Evolutionary conservation across 495 filamentous ascomycete genomes (phyloP), one percentile per base, ranked within the genome.

Genomic region (Friedmanniomyces simplex): DNA sequence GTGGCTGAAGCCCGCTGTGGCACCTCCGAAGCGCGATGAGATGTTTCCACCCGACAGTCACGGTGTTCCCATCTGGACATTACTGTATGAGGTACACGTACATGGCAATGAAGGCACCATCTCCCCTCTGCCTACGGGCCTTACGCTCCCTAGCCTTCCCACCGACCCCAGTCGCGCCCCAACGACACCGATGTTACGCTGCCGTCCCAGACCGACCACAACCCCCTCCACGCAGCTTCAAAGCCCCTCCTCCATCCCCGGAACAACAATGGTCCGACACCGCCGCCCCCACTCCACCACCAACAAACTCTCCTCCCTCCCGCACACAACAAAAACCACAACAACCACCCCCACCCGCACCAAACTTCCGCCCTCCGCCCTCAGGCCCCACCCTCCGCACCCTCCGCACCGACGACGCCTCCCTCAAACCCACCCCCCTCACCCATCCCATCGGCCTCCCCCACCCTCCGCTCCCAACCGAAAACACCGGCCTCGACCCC

Each of bases 381-480:
- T 46, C 61, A 20, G 61, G 57, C 45, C 55, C 56, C 20, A 16
- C 2, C 43, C 45, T 49, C 48, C 61, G 52, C 46, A 52, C 46
- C 3, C 32, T 73, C 50, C 37, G 16, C 26, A 48, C 60, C 57
- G 47, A 75, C 51, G 69, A 82, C 46, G 72, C 77, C 14, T 67
- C 77, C 34, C 86, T 85, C 68, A 79, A 77, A 16, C 88, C 86
- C 21, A 83, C 80, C 52, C 78, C 80, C 21, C 78, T 97, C 18
- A 72, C 79, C 49, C 81, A 88, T 24, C 91, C 93, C 26, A 87
- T 98, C 59, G 93, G 93, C 57, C 78, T 93, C 51, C 68, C 72
- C 7, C 66, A 77, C n/a, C 83, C 88, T 0, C 93, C 93, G 0
- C 59, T 72, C 34, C 74, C 82, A 30, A 89, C 87, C 47, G 78